Evolutionary conservation across 2,329 filamentous ascomycete genomes (phyloP).

Genomic region (Cadophora luteo-olivacea): DNA sequence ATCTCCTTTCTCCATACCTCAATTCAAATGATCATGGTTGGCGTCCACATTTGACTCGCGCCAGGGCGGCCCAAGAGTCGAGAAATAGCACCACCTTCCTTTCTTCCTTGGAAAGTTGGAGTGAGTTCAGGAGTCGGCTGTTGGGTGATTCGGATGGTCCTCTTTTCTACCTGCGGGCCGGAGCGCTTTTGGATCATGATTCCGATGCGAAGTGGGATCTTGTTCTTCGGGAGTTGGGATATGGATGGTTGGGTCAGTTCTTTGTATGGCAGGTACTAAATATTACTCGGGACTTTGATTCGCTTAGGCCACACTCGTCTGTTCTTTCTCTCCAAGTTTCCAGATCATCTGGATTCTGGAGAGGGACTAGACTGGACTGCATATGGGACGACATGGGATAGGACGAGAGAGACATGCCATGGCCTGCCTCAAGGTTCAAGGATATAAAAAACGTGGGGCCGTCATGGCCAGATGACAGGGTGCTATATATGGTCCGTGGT

Average conservation of each 20-base stretch:
- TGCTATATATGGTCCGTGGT: not conserved
- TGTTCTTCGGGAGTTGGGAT: not conserved
- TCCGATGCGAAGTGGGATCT: slow-evolving; percentile 9
- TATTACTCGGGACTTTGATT: not conserved
- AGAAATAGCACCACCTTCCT: not conserved
- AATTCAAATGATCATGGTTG: not conserved
- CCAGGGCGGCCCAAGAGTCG: not conserved
- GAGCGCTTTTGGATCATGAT: slow-evolving; percentile 6
- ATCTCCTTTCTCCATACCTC: slow-evolving; percentile 5
- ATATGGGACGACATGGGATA: not conserved
- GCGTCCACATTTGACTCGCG: not conserved
- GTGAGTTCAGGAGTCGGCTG: not conserved
- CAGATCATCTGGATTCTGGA: not conserved
- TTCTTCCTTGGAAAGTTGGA: not conserved
- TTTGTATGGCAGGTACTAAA: not conserved
- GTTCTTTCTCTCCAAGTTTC: slow-evolving; percentile 6
- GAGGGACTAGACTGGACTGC: not conserved
- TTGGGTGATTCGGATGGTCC: slow-evolving; percentile 1
- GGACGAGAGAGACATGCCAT: not conserved
- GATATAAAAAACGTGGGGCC: slow-evolving; percentile 6
- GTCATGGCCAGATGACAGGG: not conserved
- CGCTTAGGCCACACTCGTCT: not conserved
- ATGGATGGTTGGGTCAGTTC: not conserved
- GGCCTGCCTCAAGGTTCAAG: slow-evolving; percentile 2
- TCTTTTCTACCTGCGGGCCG: slow-evolving; percentile 1